Evolutionary conservation across 225 moss, liverwort and hornwort species (phyloP), one percentile per base, ranked within the genome.

Genomic region (Rhytidiadelphus loreus): DNA sequence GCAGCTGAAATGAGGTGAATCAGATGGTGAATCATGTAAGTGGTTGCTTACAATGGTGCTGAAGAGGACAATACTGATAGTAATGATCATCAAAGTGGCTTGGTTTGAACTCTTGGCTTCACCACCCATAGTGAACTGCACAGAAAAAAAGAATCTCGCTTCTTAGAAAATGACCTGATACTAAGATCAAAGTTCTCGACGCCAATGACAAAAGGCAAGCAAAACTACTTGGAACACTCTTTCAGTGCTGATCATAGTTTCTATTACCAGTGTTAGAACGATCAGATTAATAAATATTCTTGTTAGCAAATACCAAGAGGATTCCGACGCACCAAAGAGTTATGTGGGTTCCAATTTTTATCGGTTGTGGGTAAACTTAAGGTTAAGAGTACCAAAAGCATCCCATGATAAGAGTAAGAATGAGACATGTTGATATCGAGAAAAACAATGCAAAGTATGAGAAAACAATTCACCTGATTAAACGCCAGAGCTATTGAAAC

Each of bases 401-500:
- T 44, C 30, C 22, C 78, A 72, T 64, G 39, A 64, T 29, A 61
- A 59, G 56, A 56, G 37, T n/a, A 61, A 33, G 64, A 85, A 83
- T 77, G 25, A 35, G n/a, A 52, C 43, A 81, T 37, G 53, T 60
- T n/a, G 53, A 69, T 35, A 43, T 35, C 41, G 13, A 83, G 57
- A 56, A 59, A 44, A 81, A 24, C 7, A 83, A 66, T 46, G 39
- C 30, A 55, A 65, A 53, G 30, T 74, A 86, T 13, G 52, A 79
- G 53, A 79, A 56, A 85, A 46, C 9, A 69, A 85, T 72, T 71
- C 71, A 93, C 94, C 94, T 94, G 96, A 83, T 96, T 96, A 72
- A 98, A 98, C 50, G 97, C 97, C 71, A 98, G 86, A 55, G 97
- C 97, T 64, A 98, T 91, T 73, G 97, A 93, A 76, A 98, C 97